These are phyloP conservation scores for Fusarium staphyleae DNA, from an alignment of 2,329 filamentous ascomycete genomes.

Conservation along the genomic window DNA sequence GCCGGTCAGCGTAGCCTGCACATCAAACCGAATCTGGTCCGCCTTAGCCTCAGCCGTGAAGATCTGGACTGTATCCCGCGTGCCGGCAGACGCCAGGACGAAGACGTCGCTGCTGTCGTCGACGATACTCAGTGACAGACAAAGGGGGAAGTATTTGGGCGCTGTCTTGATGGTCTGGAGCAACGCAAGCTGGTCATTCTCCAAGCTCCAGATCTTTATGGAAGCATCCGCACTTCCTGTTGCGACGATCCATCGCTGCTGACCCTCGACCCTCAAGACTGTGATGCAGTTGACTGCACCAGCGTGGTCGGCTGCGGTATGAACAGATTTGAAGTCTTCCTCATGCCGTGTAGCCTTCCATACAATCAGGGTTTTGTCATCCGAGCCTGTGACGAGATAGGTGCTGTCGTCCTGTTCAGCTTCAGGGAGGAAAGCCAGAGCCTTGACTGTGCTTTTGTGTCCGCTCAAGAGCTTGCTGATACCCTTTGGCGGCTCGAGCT, in stretches of 20 bases:
- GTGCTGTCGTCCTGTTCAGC: slow-evolving; percentile 54
- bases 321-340: slow-evolving; percentile 51
- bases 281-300: slow-evolving; percentile 76
- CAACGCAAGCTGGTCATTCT: slow-evolving; percentile 56
- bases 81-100: slow-evolving; percentile 85
- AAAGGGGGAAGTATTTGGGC: slow-evolving; percentile 83
- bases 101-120: slow-evolving; percentile 59
- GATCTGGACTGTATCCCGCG: slow-evolving; percentile 81
- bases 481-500: slow-evolving; percentile 58
- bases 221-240: slow-evolving; percentile 84
- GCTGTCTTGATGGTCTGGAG: slow-evolving; percentile 75
- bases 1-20: slow-evolving; percentile 80
- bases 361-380: slow-evolving; percentile 78
- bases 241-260: slow-evolving; percentile 62
- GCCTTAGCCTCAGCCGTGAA: slow-evolving; percentile 64
- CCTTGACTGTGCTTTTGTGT: slow-evolving; percentile 82
- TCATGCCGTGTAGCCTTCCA: slow-evolving; percentile 61
- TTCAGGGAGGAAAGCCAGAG: slow-evolving; percentile 75
- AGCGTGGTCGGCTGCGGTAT: slow-evolving; percentile 69
- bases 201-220: slow-evolving; percentile 73
- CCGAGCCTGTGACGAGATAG: slow-evolving; percentile 78
- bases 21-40: slow-evolving; percentile 62
- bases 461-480: slow-evolving; percentile 73
- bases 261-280: slow-evolving; percentile 46
- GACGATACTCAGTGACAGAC: slow-evolving; percentile 72